Conservation (phyloP, 192 early-diverging fungal species). For the Coemansia sp. region DNA sequence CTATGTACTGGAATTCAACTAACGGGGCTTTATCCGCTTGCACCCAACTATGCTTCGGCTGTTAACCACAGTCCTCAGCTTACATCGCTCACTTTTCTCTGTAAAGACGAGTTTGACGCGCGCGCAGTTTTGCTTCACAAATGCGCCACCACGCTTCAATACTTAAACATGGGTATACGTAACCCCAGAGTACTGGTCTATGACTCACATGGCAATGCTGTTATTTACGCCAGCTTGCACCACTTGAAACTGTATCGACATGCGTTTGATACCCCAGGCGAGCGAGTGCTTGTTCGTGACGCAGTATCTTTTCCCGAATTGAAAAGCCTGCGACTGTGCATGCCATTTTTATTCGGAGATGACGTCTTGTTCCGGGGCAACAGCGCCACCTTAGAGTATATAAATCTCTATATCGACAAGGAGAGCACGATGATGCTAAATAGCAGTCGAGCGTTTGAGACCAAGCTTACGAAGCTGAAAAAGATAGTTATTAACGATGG, state of each 20-base stretch:
- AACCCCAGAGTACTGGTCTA: background rate
- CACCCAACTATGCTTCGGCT: background rate
- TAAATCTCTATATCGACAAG: background rate
- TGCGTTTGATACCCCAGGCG: background rate
- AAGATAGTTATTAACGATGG: background rate
- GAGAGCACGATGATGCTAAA: background rate
- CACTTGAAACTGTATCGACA: background rate
- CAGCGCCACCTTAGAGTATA: conserved; percentile 1
- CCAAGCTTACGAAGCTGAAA: background rate
- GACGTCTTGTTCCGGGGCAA: conserved; percentile 11
- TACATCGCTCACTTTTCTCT: background rate
- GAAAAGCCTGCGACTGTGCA: background rate
- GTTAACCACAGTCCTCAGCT: background rate
- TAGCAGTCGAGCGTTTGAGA: background rate
- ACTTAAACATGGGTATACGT: background rate
- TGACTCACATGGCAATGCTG: background rate
- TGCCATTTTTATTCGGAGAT: background rate
- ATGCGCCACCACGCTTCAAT: background rate
- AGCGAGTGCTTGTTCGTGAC: background rate
- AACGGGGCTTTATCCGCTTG: background rate
- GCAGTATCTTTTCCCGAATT: conserved; percentile 2
- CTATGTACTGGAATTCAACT: background rate
- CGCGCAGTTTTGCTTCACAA: background rate
- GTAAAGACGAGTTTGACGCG: background rate
- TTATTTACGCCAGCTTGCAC: background rate